phyloP scores from a whole-genome alignment of 345 rosid species.

The Eucalyptus cloeziana region DNA sequence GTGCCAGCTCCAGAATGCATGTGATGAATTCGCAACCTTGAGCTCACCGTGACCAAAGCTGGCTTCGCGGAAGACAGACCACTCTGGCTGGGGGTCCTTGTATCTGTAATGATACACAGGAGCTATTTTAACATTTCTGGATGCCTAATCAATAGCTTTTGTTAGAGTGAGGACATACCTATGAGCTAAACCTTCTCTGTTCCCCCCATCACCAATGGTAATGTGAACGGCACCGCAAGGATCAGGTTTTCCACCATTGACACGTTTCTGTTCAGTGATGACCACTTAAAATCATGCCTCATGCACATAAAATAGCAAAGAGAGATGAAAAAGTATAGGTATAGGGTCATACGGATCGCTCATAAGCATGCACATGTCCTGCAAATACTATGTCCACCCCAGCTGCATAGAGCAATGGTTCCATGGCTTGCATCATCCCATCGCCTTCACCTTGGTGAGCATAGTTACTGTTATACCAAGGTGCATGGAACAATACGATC shows the following conservation, averaged over 20 bases:
- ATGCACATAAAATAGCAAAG: not conserved
- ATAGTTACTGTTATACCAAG: constrained; percentile 89
- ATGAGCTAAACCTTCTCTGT: too few relatives aligned
- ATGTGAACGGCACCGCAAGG: constrained; percentile 65
- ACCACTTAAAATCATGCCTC: not conserved
- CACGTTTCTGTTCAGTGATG: constrained; percentile 46
- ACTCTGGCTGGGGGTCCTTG: constrained; percentile 58
- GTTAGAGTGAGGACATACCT: too few relatives aligned
- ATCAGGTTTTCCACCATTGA: constrained; percentile 49
- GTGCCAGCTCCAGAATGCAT: constrained; percentile 94
- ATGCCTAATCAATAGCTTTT: too few relatives aligned
- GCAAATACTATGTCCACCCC: constrained; percentile 65
- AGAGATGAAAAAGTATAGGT: not conserved
- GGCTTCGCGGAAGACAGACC: constrained; percentile 97
- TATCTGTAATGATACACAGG: constrained; percentile 20
- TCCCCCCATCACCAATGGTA: too few relatives aligned
- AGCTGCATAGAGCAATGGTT: constrained; percentile 74
- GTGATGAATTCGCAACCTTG: constrained; percentile 59
- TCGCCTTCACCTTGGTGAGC: constrained; percentile 88
- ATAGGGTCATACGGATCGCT: too few relatives aligned
- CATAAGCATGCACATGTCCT: constrained; percentile 74
- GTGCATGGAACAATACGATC: constrained; percentile 68
- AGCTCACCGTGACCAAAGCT: constrained; percentile 97
- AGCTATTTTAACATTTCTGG: not conserved
- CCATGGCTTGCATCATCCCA: constrained; percentile 75